phyloP scores from a whole-genome alignment of 352 stramenopile genomes.

The Phytopythium ostracodes region DNA sequence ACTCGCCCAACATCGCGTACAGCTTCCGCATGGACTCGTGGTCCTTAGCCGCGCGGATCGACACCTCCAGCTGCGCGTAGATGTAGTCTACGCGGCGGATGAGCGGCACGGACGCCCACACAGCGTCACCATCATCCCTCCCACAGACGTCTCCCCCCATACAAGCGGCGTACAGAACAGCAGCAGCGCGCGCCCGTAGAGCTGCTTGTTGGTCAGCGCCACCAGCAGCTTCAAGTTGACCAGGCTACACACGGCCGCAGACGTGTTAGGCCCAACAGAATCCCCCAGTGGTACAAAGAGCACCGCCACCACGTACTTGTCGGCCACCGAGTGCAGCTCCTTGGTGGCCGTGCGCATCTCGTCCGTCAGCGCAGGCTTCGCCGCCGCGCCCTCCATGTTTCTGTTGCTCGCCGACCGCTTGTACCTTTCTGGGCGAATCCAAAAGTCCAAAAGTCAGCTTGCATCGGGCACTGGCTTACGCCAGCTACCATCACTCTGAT shows the following conservation, averaged over 20 bases:
- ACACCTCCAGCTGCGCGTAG: conserved; percentile 55
- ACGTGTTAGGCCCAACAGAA: too few relatives aligned
- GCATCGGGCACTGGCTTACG: background rate
- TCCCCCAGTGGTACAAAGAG: background rate
- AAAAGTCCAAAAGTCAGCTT: background rate
- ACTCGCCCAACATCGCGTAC: conserved; percentile 29
- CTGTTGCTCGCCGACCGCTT: too few relatives aligned
- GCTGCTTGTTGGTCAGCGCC: conserved; percentile 52
- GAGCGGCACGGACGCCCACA: background rate
- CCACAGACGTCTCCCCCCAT: background rate
- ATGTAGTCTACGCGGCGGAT: conserved; percentile 63
- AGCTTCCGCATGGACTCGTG: conserved; percentile 38
- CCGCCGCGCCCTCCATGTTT: background rate
- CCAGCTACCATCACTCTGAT: background rate
- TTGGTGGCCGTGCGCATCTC: conserved; percentile 46
- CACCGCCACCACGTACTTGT: conserved; percentile 33
- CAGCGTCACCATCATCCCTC: conserved; percentile 1
- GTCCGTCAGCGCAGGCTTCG: conserved; percentile 24
- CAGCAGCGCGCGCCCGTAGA: conserved; percentile 63
- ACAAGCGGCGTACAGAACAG: conserved; percentile 54
- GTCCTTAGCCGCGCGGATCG: conserved; percentile 41
- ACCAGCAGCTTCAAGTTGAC: conserved; percentile 70
- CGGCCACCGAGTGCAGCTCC: conserved; percentile 43
- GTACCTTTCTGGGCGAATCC: conserved; percentile 1
- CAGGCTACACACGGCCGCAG: conserved; percentile 19